These are phyloP conservation scores for Vitis cinerea DNA, from an alignment of 164 flowering plant genomes.

Conservation along the genomic window DNA sequence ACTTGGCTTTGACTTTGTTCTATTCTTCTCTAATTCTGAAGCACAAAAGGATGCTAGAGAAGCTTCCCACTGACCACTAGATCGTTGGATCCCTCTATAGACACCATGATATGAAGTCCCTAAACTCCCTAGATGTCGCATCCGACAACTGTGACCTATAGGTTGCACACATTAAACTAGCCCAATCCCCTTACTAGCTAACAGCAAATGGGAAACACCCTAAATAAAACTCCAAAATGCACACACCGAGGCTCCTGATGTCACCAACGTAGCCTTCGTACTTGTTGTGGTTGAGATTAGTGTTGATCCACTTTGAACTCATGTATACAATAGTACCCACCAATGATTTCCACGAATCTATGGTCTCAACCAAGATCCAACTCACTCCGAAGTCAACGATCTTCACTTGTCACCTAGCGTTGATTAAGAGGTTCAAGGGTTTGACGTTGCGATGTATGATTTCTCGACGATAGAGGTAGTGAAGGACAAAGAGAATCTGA, in stretches of 20 bases:
- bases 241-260: conserved; percentile 86
- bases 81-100: conserved; percentile 66
- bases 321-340: conserved; percentile 88
- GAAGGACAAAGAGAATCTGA: conserved; percentile 62
- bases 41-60: conserved; percentile 64
- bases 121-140: conserved; percentile 73
- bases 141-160: conserved; percentile 78
- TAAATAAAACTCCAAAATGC: conserved; percentile 74
- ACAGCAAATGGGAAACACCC: conserved; percentile 76
- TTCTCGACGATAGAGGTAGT: conserved; percentile 55
- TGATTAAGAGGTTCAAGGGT: conserved; percentile 56
- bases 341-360: conserved; percentile 80
- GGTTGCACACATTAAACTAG: conserved; percentile 81
- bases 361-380: conserved; percentile 61
- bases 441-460: conserved; percentile 86
- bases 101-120: conserved; percentile 64
- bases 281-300: conserved; percentile 72
- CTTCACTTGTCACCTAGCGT: conserved; percentile 39
- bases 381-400: conserved; percentile 84
- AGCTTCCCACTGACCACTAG: conserved; percentile 60
- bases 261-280: conserved; percentile 34
- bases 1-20: conserved; percentile 5
- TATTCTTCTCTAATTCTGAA: conserved; percentile 8
- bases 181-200: conserved; percentile 81
- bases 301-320: conserved; percentile 85